Percentiles rank a stretch among this genome's conserved stretches.
Conservation (phyloP, 352 stramenopile species). For the Pythium angustatum region DNA sequence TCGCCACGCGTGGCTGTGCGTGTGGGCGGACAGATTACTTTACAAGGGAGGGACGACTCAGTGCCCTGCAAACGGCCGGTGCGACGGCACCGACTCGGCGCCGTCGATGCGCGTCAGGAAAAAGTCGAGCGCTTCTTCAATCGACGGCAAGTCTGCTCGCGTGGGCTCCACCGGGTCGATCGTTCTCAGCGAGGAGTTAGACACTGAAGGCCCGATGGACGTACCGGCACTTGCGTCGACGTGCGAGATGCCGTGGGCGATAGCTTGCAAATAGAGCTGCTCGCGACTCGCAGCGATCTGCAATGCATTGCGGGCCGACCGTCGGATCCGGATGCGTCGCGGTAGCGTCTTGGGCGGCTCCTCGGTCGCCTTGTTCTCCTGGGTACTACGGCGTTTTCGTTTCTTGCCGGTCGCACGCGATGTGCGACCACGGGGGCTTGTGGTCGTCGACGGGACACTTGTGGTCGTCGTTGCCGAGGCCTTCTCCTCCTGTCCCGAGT, state of each 20-base stretch:
- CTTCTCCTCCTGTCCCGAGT: background rate
- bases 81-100: background rate
- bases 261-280: conserved; percentile 7
- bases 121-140: conserved; percentile 33
- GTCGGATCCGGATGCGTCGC: conserved; percentile 19
- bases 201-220: background rate
- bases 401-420: background rate
- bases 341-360: conserved; percentile 1
- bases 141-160: conserved; percentile 16
- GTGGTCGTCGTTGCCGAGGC: background rate
- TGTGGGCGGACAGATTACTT: too few species aligned
- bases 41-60: background rate
- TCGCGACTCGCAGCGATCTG: conserved; percentile 14
- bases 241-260: background rate
- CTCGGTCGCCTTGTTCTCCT: background rate
- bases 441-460: background rate
- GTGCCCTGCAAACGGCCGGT: background rate
- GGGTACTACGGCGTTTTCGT: background rate
- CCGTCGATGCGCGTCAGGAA: conserved; percentile 23
- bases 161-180: conserved; percentile 13
- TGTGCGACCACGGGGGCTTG: background rate
- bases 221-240: background rate
- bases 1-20: too few species aligned
- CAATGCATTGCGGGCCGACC: conserved; percentile 18
- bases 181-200: background rate